Percentiles rank a stretch among this genome's conserved stretches.
phyloP scores from a whole-genome alignment of 208 protist genomes.

The Leishmania aethiopica region DNA sequence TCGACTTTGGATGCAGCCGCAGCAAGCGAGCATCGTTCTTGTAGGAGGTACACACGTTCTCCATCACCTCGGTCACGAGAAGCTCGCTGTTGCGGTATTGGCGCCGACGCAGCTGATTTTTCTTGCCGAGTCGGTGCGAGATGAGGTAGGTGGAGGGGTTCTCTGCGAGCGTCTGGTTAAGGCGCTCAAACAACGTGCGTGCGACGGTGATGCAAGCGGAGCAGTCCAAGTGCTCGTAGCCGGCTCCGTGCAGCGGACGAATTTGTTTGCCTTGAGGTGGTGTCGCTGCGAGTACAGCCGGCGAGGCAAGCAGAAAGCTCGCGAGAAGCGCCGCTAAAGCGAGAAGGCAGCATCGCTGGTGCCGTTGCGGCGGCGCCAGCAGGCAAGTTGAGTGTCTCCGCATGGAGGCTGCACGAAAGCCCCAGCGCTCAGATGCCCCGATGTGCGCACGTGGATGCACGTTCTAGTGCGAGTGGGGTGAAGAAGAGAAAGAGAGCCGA shows the following conservation, averaged over 20 bases:
- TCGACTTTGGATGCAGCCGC: conserved; percentile 58
- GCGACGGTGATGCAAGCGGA: conserved; percentile 79
- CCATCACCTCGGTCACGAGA: conserved; percentile 76
- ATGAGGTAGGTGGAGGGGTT: conserved; percentile 45
- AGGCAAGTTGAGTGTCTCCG: not conserved
- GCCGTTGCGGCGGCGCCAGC: not conserved
- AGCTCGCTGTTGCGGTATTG: conserved; percentile 75
- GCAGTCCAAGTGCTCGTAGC: conserved; percentile 80
- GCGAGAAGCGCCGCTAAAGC: conserved; percentile 4
- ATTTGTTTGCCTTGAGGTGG: conserved; percentile 13
- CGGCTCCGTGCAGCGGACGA: conserved; percentile 34
- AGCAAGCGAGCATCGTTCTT: conserved; percentile 49
- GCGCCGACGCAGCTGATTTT: conserved; percentile 37
- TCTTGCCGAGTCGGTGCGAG: conserved; percentile 51
- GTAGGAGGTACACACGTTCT: conserved; percentile 54
- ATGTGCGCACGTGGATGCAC: not conserved
- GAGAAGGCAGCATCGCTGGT: not conserved
- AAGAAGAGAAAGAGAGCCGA: not conserved
- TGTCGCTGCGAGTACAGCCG: not conserved
- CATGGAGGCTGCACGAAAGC: not conserved
- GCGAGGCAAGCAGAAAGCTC: not conserved
- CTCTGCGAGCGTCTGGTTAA: conserved; percentile 66
- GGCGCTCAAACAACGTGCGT: conserved; percentile 44
- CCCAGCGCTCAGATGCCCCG: not conserved
- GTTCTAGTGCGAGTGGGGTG: not conserved